These are phyloP conservation scores for Aureobasidium leucospermi DNA, from an alignment of 2,329 filamentous ascomycete species.

Conservation along the genomic window DNA sequence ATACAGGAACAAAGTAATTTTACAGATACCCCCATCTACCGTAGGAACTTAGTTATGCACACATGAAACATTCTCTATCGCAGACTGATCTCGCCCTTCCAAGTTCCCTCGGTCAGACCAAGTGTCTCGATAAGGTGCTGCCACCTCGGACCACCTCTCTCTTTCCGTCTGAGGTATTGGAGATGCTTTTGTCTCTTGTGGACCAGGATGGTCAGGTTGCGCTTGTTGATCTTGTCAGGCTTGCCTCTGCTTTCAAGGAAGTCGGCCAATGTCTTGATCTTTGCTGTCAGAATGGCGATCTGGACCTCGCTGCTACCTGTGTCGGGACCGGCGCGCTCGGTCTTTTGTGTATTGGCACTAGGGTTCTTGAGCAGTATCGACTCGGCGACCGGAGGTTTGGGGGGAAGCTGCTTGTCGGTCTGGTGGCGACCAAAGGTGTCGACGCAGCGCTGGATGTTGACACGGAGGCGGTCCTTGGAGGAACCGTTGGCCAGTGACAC, in stretches of 20 bases:
- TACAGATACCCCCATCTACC: constrained; percentile 8
- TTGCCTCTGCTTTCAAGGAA: constrained; percentile 63
- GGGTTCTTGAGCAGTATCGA: constrained; percentile 34
- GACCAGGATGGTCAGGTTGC: constrained; percentile 76
- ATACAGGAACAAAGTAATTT: constrained; percentile 9
- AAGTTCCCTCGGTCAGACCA: constrained; percentile 79
- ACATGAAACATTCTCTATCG: constrained; percentile 30
- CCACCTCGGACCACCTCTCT: constrained; percentile 87
- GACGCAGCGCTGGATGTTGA: constrained; percentile 79
- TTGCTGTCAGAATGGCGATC: constrained; percentile 87
- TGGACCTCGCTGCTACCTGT: constrained; percentile 97
- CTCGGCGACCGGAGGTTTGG: constrained; percentile 47
- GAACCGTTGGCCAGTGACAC: constrained; percentile 68
- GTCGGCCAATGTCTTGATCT: constrained; percentile 75
- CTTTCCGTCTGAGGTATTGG: constrained; percentile 78
- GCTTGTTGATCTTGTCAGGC: constrained; percentile 90
- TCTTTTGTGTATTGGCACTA: constrained; percentile 34
- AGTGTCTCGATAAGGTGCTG: constrained; percentile 75
- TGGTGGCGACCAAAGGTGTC: constrained; percentile 84
- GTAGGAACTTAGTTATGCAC: neutral
- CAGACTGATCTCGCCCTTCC: constrained; percentile 80
- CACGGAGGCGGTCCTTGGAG: constrained; percentile 68
- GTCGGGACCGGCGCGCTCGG: constrained; percentile 72
- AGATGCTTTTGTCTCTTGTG: constrained; percentile 86
- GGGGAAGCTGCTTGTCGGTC: constrained; percentile 65